Base-by-base conservation (phyloP, 2,329 filamentous ascomycete species). In the Fusarium nanum region DNA sequence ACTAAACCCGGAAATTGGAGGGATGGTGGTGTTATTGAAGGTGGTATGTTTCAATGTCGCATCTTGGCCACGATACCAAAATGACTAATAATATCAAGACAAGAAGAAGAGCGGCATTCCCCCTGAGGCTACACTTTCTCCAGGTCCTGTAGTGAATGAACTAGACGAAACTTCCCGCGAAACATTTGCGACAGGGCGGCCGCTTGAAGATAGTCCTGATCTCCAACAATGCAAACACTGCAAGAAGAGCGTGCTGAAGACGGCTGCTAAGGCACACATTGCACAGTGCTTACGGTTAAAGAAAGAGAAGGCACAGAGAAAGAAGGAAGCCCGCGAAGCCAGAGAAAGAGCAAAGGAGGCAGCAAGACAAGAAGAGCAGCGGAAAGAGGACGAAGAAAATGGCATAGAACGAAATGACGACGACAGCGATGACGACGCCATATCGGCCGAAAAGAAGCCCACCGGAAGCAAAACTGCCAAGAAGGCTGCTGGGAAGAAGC, bases 221-320 rank as follows among this genome's bases (percentile, higher is more conserved):
- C 87, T 93, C 12, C 90, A 96, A 53, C 87, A 92, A 72, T 99
- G 95, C 86, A 98, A 96, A 78, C 93, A 97, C 78, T 99, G 95
- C 83, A 97, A 96, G 81, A 94, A 97, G 75, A 92, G 92, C 54
- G 88, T 97, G 14, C 84, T 96, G 16, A 92, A 91, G 74, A 89
- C 89, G 32, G 90, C 89, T 1, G 92, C 93, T 3, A 91, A 91
- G 62, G 88, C 88, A 20, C 95, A 99, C 76, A 93, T 97, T 64
- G 90, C 91, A 40, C 89, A 91, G 47, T 99, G 95, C 75, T 83
- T 98, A 60, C 91, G 91, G 72, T 88, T 94, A 59, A 97, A 97
- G 82, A 93, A 91, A 75, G 91, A 93, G 78, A 93, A 93, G 81
- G 91, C 91, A 1, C 89, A 92, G 76, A 87, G 90, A 56, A 93